These are phyloP conservation scores for Scutellaria minor DNA, from an alignment of 257 asterid species.

Conservation along the genomic window DNA sequence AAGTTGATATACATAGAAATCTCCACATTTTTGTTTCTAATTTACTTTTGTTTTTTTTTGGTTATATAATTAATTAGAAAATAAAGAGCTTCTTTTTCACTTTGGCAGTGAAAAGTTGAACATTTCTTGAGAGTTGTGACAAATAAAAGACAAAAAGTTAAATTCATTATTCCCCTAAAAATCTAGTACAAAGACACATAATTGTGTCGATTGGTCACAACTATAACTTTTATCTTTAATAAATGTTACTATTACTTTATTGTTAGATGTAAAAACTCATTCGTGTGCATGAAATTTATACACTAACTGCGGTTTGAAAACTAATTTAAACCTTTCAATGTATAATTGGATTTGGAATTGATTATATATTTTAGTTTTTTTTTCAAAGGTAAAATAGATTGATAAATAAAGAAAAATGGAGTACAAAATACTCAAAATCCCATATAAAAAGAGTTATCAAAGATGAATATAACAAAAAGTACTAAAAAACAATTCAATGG, in stretches of 20 bases:
- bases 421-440: too few species aligned
- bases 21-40: background rate
- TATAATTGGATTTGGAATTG: too few species aligned
- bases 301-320: background rate
- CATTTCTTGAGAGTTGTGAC: constrained; percentile 18
- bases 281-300: background rate
- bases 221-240: background rate
- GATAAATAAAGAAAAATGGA: too few species aligned
- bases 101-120: constrained; percentile 4
- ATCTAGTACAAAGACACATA: constrained; percentile 1
- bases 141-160: constrained; percentile 12
- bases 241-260: background rate
- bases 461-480: too few species aligned
- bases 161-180: constrained; percentile 13
- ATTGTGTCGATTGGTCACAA: background rate
- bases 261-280: background rate
- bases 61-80: background rate
- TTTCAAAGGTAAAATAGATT: too few species aligned
- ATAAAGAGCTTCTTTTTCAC: background rate
- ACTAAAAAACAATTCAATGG: too few species aligned
- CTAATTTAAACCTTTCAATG: too few species aligned
- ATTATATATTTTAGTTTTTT: too few species aligned
- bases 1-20: background rate
- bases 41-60: background rate
- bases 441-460: too few species aligned